A percentile compares a stretch with the other conserved stretches of the same genome.
phyloP scores from a whole-genome alignment of 139 green algal species.

The Micractinium conductrix region DNA sequence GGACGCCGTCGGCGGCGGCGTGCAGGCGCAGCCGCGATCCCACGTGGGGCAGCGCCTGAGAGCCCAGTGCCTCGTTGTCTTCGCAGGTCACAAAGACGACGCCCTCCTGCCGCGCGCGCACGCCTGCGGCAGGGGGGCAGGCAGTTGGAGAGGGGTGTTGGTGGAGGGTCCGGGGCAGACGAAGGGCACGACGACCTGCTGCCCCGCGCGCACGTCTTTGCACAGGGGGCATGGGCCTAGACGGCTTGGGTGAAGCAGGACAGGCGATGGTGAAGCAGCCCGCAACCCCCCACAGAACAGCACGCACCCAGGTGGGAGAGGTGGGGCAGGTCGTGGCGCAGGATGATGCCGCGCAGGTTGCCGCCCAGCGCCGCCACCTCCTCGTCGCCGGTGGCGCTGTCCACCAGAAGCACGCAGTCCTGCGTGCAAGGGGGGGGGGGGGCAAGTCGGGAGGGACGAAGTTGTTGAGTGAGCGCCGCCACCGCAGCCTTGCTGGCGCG shows the following conservation, averaged over 20 bases:
- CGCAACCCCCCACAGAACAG: background rate
- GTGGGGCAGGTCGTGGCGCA: constrained; percentile 93
- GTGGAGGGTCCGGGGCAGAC: background rate
- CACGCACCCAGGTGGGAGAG: constrained; percentile 87
- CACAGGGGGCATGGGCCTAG: background rate
- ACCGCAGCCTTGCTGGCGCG: no score
- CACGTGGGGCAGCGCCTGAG: constrained; percentile 43
- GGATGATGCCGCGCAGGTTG: constrained; percentile 80
- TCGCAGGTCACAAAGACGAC: constrained; percentile 84
- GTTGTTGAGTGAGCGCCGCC: no score
- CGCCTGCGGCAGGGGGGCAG: constrained; percentile 41
- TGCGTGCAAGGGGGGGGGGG: no score
- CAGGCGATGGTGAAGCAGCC: background rate
- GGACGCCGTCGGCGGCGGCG: constrained; percentile 2
- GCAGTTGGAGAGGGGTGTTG: background rate
- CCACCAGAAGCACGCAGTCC: constrained; percentile 71
- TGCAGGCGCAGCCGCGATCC: constrained; percentile 60
- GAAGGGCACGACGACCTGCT: background rate
- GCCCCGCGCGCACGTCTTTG: background rate
- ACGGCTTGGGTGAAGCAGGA: background rate
- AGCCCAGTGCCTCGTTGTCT: constrained; percentile 62
- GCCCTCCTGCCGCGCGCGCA: constrained; percentile 92
- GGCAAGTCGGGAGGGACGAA: no score
- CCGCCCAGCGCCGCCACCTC: constrained; percentile 82
- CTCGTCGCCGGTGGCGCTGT: constrained; percentile 89